Percentiles rank a stretch among this genome's conserved stretches.
These are phyloP conservation scores for Scheffersomyces illinoinensis DNA, from an alignment of 1,139 yeast species.

Conservation along the genomic window DNA sequence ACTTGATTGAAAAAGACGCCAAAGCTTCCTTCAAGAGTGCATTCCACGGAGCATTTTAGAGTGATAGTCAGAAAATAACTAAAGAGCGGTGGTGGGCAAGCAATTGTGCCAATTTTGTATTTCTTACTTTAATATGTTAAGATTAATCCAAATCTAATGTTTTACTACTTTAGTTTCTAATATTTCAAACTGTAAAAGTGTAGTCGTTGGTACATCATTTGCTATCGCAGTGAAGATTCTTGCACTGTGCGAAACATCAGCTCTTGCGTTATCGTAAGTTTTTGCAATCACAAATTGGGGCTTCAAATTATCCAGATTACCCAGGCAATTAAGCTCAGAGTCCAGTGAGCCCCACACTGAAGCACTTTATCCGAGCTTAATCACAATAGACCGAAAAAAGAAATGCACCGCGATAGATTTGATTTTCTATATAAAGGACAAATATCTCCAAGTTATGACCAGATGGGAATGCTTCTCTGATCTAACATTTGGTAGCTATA, in stretches of 20 bases:
- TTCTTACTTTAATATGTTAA: not conserved
- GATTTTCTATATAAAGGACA: not conserved
- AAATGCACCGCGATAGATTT: not conserved
- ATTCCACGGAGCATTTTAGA: constrained; percentile 8
- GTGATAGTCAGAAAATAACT: not conserved
- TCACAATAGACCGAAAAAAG: not conserved
- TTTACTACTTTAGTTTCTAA: too few relatives aligned
- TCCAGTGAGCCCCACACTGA: not conserved
- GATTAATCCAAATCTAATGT: not conserved
- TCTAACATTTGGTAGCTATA: not conserved
- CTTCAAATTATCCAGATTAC: not conserved
- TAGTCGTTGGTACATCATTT: not conserved
- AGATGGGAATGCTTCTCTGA: not conserved
- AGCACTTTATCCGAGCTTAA: not conserved
- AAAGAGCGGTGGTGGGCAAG: not conserved
- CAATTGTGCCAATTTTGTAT: not conserved
- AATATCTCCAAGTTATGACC: not conserved
- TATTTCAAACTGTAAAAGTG: not conserved
- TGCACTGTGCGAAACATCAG: not conserved
- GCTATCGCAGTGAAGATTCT: not conserved
- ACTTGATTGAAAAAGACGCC: constrained; percentile 20
- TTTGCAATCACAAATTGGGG: not conserved
- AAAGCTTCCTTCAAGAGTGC: constrained; percentile 18
- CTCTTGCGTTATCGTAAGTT: not conserved
- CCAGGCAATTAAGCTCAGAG: not conserved